Evolutionary conservation across 345 rosid genomes (phyloP), one percentile per base, ranked within the genome.

Genomic region (Acer negundo): DNA sequence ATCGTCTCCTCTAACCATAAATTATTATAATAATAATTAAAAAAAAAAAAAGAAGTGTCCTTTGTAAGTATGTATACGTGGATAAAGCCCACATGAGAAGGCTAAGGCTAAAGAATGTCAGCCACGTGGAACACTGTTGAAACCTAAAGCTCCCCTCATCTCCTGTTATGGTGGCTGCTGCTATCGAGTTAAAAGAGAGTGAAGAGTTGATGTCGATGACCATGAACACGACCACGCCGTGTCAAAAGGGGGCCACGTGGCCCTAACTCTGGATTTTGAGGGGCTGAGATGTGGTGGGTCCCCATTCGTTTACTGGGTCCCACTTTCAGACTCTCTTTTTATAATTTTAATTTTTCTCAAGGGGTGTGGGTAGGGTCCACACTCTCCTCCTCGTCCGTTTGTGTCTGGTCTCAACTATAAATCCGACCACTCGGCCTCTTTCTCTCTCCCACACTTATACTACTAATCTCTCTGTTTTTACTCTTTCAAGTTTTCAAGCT

Each of bases 381-480:
- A 2, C 49, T 7, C 49, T 15, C 3, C 22, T 56, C 44, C 59
- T 78, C 79, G 84, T 82, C 86, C 70, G 75, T 44, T 82, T 17
- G 82, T 56, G 82, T 67, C 47, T 13, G 79, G 67, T 55, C 62
- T 15, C 84, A 56, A 80, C 83, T 82, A 85, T 82, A 82, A 73
- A 81, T 70, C 19, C 19, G 13, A 51, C 24, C 73, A 6, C 31
- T 11, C 67, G 42, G 40, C 63, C 28, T 66, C 55, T 62, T 74
- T 76, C 77, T 71, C 81, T 76, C 83, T 74, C 83, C 40, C 85
- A 24, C 68, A 49, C 77, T 24, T 35, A 40, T 75, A 53, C 64
- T 35, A 42, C 46, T 42, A 1, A 22, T 73, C 58, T 17, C 2
- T 16, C 9, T 10, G 13, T 19, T 12, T 2, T 8, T 58, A 59